Base-by-base conservation (phyloP, 345 rosid genomes). In the Geranium rotundifolium region DNA sequence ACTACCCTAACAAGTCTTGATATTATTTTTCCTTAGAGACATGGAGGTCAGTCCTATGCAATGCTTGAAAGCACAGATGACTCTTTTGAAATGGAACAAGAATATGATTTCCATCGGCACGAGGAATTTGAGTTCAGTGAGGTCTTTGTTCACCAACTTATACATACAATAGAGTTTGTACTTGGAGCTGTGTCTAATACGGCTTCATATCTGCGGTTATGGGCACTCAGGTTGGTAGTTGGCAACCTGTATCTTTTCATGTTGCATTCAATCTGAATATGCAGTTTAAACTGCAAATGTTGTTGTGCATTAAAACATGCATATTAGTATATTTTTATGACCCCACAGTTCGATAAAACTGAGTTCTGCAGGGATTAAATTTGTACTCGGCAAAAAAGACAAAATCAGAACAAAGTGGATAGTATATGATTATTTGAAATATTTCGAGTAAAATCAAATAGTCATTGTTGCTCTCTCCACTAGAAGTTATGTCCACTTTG, bases 111-210 rank as follows among this genome's bases (percentile, higher is more conserved):
- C 41, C 70, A 67, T 63, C 65, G 29, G 56, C 84, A 77, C 20
- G 85, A 81, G 75, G 84, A 86, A 67, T 84, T 84, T 67, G 87
- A 81, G 61, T 86, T 86, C 81, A 77, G 81, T 20, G 87, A 86
- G 82, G 73, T 82, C 64, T 78, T 86, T 58, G 85, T 86, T 5
- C 87, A 86, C 71, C 92, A 82, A 69, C 73, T 84, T 63, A 86
- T 86, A 63, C 87, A 84, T 54, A 83, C 89, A 13, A 84, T 82
- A 56, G 89, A 86, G 66, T 84, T 82, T 63, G 87, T 84, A 1
- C 85, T 82, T 17, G 84, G 92, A 65, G 87, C 87, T 20, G 89
- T 82, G 46, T 86, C 89, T 18, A 86, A 84, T 66, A 82, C 89
- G 46, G 92, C 92, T 54, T 86, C 89, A 8, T 80, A 80, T 67